Evolutionary conservation across 2,329 filamentous ascomycete genomes (phyloP).

Genomic region (Arthrocladium fulminans): DNA sequence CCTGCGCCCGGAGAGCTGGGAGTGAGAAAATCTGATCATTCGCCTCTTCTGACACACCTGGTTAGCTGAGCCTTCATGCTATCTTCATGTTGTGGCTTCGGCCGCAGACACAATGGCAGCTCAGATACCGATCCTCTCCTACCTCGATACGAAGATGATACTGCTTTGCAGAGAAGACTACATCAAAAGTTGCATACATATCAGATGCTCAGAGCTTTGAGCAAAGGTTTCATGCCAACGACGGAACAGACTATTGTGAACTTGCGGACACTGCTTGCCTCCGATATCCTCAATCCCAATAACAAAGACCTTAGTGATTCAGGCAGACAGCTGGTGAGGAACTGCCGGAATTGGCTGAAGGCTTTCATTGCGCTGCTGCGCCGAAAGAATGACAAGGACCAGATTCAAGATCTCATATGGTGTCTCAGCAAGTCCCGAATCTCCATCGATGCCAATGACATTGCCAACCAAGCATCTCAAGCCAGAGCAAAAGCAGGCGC

Average conservation of each 20-base stretch:
- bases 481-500: conserved; percentile 62
- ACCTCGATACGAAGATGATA: conserved; percentile 75
- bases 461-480: conserved; percentile 52
- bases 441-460: conserved; percentile 56
- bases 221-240: conserved; percentile 82
- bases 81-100: conserved; percentile 58
- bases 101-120: conserved; percentile 40
- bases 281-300: conserved; percentile 68
- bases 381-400: conserved; percentile 74
- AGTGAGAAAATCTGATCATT: no score
- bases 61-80: conserved; percentile 28
- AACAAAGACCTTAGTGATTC: conserved; percentile 67
- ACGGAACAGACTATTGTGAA: conserved; percentile 76
- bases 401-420: conserved; percentile 90
- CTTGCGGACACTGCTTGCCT: conserved; percentile 66
- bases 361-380: conserved; percentile 73
- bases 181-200: conserved; percentile 82
- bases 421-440: conserved; percentile 66
- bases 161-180: conserved; percentile 63
- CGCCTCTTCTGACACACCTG: background rate
- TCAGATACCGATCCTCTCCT: conserved; percentile 70
- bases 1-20: no score
- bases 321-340: conserved; percentile 63
- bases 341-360: conserved; percentile 63
- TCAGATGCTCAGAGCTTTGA: conserved; percentile 76